These are phyloP conservation scores for Saturnispora ahearnii DNA, from an alignment of 805 yeast species.

Conservation along the genomic window DNA sequence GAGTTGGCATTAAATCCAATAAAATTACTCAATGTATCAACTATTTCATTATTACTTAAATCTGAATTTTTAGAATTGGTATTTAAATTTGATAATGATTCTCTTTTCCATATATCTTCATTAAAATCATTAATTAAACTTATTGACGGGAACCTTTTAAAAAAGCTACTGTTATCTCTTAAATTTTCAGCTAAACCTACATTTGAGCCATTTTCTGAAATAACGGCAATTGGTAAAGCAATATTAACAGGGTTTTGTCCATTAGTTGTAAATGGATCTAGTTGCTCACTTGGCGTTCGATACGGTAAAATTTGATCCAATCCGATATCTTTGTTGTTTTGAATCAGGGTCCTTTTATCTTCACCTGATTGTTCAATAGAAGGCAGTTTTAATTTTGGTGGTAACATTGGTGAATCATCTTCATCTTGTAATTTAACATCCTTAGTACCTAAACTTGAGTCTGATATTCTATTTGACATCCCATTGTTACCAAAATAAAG, in stretches of 20 bases:
- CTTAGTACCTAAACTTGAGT: constrained; percentile 6
- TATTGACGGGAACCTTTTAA: constrained; percentile 25
- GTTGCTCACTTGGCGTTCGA: constrained; percentile 41
- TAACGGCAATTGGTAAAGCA: constrained; percentile 13
- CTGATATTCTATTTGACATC: constrained; percentile 4
- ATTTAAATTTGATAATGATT: background rate
- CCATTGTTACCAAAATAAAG: background rate
- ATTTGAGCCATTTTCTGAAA: constrained; percentile 13
- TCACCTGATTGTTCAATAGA: background rate
- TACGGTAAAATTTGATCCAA: constrained; percentile 21
- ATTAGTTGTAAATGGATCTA: constrained; percentile 38
- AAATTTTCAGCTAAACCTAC: constrained; percentile 14
- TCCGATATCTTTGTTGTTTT: background rate
- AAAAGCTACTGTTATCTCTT: constrained; percentile 22
- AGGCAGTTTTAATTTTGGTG: constrained; percentile 2
- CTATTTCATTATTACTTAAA: background rate
- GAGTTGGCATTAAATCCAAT: background rate
- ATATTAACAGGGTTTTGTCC: background rate
- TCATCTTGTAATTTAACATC: background rate
- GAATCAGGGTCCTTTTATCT: background rate
- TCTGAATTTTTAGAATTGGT: background rate
- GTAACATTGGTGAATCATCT: constrained; percentile 2
- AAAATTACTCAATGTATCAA: background rate
- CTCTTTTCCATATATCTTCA: constrained; percentile 8
- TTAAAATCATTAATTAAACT: constrained; percentile 22